Base-by-base conservation (phyloP, 805 yeast species). In the Candida hispaniensis region DNA sequence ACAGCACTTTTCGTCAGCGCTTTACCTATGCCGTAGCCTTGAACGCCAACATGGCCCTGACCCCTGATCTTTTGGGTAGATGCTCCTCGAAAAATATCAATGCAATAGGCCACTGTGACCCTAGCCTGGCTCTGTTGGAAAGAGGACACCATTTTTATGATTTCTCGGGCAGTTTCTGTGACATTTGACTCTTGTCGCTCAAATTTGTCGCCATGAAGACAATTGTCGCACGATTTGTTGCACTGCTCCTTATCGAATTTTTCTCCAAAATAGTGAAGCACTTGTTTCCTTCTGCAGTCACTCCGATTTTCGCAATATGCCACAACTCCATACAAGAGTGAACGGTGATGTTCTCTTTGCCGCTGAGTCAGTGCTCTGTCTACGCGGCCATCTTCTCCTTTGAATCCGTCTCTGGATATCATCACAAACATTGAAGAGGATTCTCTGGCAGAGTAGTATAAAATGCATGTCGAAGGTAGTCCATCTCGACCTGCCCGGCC, bases 401-500 rank as follows among this genome's bases (percentile, higher is more conserved):
- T 4, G 9, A 26, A 26, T 39, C 78, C 82, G 51, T 86, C 97
- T 39, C 75, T 64, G 40, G 74, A 75, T 26, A 91, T 85, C 73
- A 83, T 69, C 11, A 73, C 64, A 54, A 79, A 85, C 27, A 91
- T 58, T 17, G 73, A 61, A 39, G 85, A 62, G 0, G 88, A 93
- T 58, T 88, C 98, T 41, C 69, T 69, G 58, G 77, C 78, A 7
- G 75, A 69, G 55, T 79, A 91, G 47, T 71, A 88, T 69, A 88
- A 67, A 9, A 83, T 68, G 58, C 97, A 91, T 39, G 75, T 77
- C 1, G 94, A 79, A 26, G 63, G 71, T 6, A 69, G 59, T 0
- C 98, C 97, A 60, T 91, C 98, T 60, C 98, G 71, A 4, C 98
- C 98, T 4, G 97, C 98, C 57, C 98, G 73, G 6, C 98, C 98